Base-by-base conservation (phyloP, 441 rosid genomes). In the Croton setiger region DNA sequence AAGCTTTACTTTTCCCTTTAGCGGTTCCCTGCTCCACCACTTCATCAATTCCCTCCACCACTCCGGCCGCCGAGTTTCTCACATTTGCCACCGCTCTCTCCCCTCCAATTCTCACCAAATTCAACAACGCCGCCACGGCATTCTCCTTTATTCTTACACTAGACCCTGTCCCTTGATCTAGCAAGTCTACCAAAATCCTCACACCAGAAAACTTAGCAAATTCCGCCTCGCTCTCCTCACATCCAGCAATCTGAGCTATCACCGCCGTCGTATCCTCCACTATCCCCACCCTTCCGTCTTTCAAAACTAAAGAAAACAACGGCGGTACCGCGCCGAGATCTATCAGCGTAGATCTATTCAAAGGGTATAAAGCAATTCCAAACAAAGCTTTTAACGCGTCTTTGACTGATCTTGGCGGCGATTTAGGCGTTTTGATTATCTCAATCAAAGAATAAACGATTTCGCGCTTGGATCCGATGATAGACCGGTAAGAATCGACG, bases 211-310 rank as follows among this genome's bases (percentile, higher is more conserved):
- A 81, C 54, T 66, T 88, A 51, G 81, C 73, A 63, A 89, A 87
- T 45, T 83, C 97, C 14, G 77, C 91, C 56, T 77, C 89, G 60
- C 92, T 84, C 76, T 88, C 98, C 72, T 83, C 93, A 59, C 96
- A 88, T n/a, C 98, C 96, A 14, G 92, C 97, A 3, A 91, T 76
- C 75, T 93, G 98, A 27, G 95, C 95, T 65, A 89, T 74, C 72
- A 93, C 98, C 49, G 97, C 98, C 67, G 88, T 86, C 13, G 97
- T 86, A 71, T 93, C 98, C 78, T 93, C 98, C 67, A 93, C 88
- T 36, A 93, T 79, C 67, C 98, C 98, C 15, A 75, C 84, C 51
- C 95, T 75, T 20, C 90, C 88, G 61, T 89, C 97, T 70, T 85
- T 88, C 17, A 93, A 69, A 35, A 89, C 86, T 4, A 89, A 60